phyloP scores from a whole-genome alignment of 495 filamentous ascomycete genomes.

The Gamarada debralockiae region DNA sequence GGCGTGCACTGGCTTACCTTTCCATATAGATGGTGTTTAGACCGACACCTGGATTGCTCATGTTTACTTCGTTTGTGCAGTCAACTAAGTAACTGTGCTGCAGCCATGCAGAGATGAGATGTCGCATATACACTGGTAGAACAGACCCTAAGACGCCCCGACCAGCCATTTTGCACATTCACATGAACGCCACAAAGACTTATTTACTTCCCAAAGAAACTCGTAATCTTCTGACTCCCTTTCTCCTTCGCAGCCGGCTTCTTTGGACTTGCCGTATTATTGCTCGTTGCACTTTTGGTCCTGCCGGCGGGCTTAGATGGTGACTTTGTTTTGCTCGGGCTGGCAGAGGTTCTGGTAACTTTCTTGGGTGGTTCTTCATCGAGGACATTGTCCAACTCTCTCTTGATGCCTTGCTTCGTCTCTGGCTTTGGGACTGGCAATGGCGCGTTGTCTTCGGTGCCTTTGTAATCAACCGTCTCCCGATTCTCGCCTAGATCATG shows the following conservation, averaged over 20 bases:
- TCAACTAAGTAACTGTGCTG: too few relatives aligned
- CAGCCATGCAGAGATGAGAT: too few relatives aligned
- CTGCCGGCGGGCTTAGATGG: slow-evolving; percentile 17
- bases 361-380: slow-evolving; percentile 46
- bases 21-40: too few relatives aligned
- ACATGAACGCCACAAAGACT: too few relatives aligned
- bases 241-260: slow-evolving; percentile 41
- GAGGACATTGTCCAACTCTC: slow-evolving; percentile 41
- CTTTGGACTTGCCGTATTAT: slow-evolving; percentile 35
- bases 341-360: slow-evolving; percentile 25
- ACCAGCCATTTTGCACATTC: too few relatives aligned
- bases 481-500: slow-evolving; percentile 29
- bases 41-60: too few relatives aligned
- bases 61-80: too few relatives aligned
- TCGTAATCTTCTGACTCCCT: slow-evolving; percentile 78
- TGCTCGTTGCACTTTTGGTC: slow-evolving; percentile 44
- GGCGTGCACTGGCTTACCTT: too few relatives aligned
- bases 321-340: slow-evolving; percentile 17
- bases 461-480: slow-evolving; percentile 36
- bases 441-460: slow-evolving; percentile 46
- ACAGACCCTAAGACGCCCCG: too few relatives aligned
- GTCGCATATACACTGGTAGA: too few relatives aligned
- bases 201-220: slow-evolving; percentile 66
- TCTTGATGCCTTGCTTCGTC: slow-evolving; percentile 44
- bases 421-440: slow-evolving; percentile 31